Percentiles rank a stretch among this genome's conserved stretches.
Evolutionary conservation across 257 asterid species (phyloP).

Genomic region (Hygrophila difformis): DNA sequence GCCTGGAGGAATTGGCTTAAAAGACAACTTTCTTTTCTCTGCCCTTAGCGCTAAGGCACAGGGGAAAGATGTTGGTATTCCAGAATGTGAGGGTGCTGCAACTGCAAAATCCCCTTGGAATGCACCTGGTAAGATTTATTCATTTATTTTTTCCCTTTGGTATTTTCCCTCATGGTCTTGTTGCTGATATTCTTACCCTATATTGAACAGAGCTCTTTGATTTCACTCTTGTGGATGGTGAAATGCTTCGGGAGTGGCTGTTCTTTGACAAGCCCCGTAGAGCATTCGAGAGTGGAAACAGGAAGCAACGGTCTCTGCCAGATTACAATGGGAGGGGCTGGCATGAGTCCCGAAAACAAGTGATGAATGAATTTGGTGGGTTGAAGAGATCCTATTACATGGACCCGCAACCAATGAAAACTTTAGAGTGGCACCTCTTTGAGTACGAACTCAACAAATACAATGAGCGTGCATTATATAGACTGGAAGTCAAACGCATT

Average conservation of each 20-base stretch:
- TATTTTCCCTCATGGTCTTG: neutral
- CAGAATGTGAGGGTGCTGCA: constrained; percentile 98
- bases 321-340: constrained; percentile 96
- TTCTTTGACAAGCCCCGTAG: constrained; percentile 96
- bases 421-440: constrained; percentile 83
- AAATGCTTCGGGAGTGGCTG: constrained; percentile 90
- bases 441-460: constrained; percentile 76
- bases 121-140: constrained; percentile 58
- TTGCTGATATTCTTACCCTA: constrained; percentile 11
- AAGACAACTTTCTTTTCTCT: constrained; percentile 85
- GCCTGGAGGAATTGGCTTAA: constrained; percentile 87
- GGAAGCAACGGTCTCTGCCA: constrained; percentile 94
- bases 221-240: constrained; percentile 68
- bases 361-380: constrained; percentile 79
- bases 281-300: constrained; percentile 95
- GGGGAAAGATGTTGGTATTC: constrained; percentile 84
- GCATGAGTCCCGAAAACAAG: constrained; percentile 97
- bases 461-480: constrained; percentile 67
- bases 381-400: constrained; percentile 94
- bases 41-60: constrained; percentile 83
- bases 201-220: constrained; percentile 73
- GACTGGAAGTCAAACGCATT: constrained; percentile 70
- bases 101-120: constrained; percentile 98
- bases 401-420: constrained; percentile 96
- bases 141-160: neutral